phyloP scores from a whole-genome alignment of 495 filamentous ascomycete genomes.

The Daldinia grandis region DNA sequence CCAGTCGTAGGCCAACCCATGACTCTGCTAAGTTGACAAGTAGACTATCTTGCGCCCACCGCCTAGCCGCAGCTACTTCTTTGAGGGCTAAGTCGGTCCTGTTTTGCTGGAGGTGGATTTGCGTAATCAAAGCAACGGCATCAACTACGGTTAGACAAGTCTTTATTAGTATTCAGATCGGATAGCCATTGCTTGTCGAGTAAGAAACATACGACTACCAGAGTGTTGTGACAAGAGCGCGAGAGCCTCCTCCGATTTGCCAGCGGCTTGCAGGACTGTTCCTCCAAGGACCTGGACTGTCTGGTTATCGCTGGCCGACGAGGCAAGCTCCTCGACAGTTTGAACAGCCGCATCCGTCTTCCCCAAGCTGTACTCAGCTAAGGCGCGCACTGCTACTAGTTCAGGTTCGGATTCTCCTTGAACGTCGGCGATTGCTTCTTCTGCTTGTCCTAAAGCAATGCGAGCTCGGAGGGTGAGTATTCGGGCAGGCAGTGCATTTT shows the following conservation, averaged over 20 bases:
- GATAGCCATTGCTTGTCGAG: constrained; percentile 40
- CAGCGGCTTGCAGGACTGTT: constrained; percentile 78
- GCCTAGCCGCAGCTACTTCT: constrained; percentile 86
- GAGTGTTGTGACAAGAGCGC: constrained; percentile 80
- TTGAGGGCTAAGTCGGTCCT: constrained; percentile 87
- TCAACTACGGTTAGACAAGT: constrained; percentile 57
- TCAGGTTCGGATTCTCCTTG: constrained; percentile 73
- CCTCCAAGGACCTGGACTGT: constrained; percentile 83
- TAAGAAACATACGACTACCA: constrained; percentile 75
- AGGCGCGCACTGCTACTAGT: constrained; percentile 76
- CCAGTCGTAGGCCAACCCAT: constrained; percentile 90
- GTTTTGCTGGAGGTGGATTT: constrained; percentile 93
- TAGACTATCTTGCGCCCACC: constrained; percentile 95
- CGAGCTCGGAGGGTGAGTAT: constrained; percentile 82
- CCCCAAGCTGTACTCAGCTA: constrained; percentile 73
- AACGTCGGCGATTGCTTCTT: constrained; percentile 74
- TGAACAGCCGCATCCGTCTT: constrained; percentile 67
- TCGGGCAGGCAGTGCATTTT: constrained; percentile 80
- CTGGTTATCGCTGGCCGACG: constrained; percentile 71
- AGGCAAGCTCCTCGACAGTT: constrained; percentile 70
- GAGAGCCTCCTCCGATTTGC: constrained; percentile 83
- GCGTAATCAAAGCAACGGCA: constrained; percentile 77
- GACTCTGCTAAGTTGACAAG: constrained; percentile 94
- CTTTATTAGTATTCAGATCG: constrained; percentile 18
- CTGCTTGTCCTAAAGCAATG: constrained; percentile 79